Evolutionary conservation across 2,329 filamentous ascomycete genomes (phyloP).

Genomic region (Apiospora aurea): DNA sequence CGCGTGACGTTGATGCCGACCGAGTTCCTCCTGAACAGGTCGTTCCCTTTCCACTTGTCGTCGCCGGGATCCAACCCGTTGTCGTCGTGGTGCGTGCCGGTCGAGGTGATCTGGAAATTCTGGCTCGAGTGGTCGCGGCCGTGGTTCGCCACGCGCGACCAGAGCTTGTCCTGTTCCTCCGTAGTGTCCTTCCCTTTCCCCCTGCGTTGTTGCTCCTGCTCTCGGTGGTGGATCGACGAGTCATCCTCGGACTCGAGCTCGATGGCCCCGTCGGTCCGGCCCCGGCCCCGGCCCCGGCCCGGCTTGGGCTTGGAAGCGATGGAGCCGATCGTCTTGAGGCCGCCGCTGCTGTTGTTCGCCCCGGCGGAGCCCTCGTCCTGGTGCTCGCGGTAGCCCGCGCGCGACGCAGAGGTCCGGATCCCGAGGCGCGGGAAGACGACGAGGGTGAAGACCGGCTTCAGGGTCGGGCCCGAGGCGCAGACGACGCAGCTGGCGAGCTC

Average conservation of each 20-base stretch:
- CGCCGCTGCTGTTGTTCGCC: not conserved
- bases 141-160: constrained; percentile 54
- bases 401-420: not conserved
- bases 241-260: constrained; percentile 24
- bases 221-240: not conserved
- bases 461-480: constrained; percentile 21
- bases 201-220: constrained; percentile 53
- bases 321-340: not conserved
- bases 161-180: constrained; percentile 47
- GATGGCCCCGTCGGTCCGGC: constrained; percentile 1
- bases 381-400: not conserved
- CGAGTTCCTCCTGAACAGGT: not conserved
- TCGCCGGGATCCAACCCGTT: not conserved
- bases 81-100: constrained; percentile 31
- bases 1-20: constrained; percentile 15
- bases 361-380: not conserved
- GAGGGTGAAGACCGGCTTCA: constrained; percentile 24
- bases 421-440: constrained; percentile 13
- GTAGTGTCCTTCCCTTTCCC: too few relatives aligned
- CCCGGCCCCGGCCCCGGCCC: too few relatives aligned
- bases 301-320: not conserved
- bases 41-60: not conserved
- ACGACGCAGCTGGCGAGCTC: constrained; percentile 22
- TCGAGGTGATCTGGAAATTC: constrained; percentile 33
- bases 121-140: constrained; percentile 66